Percentiles rank a stretch among this genome's conserved stretches.
These are phyloP conservation scores for Eucalyptus lansdowneana DNA, from an alignment of 345 rosid genomes.

Conservation along the genomic window DNA sequence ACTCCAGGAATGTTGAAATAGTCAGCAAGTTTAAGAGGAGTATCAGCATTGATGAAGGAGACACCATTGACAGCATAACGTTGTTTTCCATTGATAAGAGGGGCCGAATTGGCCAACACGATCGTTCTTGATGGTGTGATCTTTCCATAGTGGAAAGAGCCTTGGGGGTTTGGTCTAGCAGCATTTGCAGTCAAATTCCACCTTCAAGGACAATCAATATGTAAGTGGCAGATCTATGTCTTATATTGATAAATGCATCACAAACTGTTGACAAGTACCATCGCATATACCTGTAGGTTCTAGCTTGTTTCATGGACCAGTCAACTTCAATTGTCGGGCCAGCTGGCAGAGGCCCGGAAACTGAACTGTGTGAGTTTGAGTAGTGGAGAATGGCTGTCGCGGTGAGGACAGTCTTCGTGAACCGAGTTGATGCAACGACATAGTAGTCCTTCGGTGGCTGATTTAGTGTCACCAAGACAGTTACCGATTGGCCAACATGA, in stretches of 20 bases:
- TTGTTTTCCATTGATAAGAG: slow-evolving; percentile 7
- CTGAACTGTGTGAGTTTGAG: slow-evolving; percentile 37
- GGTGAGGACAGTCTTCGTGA: slow-evolving; percentile 37
- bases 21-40: slow-evolving; percentile 13
- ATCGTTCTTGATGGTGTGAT: slow-evolving; percentile 3
- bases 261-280: neutral
- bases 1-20: slow-evolving; percentile 8
- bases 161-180: slow-evolving; percentile 14
- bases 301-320: slow-evolving; percentile 88
- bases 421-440: slow-evolving; percentile 73
- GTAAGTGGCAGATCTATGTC: neutral
- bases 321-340: slow-evolving; percentile 67
- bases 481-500: slow-evolving; percentile 65
- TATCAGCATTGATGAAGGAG: slow-evolving; percentile 2
- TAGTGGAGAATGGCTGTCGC: slow-evolving; percentile 65
- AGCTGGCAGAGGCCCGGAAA: slow-evolving; percentile 40
- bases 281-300: slow-evolving; percentile 49
- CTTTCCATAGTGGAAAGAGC: slow-evolving; percentile 12
- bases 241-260: neutral
- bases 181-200: slow-evolving; percentile 15
- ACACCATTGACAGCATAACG: slow-evolving; percentile 5
- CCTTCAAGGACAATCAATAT: neutral
- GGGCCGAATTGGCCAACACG: slow-evolving; percentile 4
- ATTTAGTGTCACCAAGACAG: slow-evolving; percentile 41
- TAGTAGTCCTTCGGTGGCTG: slow-evolving; percentile 34